Evolutionary conservation across 176 grass and related monocot species (phyloP).

Genomic region (Rhynchospora pubera): DNA sequence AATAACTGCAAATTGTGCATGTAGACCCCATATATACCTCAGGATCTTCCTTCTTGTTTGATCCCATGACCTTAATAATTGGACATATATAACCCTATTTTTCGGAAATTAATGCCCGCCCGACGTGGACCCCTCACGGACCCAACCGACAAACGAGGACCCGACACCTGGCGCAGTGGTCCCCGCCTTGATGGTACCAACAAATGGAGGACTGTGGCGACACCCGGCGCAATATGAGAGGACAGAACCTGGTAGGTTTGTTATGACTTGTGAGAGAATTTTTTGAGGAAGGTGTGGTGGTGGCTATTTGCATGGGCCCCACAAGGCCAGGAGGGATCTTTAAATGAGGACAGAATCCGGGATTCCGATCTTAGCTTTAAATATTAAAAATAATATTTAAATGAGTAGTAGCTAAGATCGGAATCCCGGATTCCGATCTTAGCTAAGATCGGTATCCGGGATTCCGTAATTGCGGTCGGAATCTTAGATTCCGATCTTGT

Average conservation of each 20-base stretch:
- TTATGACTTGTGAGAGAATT: slow-evolving; percentile 17
- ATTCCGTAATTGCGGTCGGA: no score
- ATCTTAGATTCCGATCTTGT: no score
- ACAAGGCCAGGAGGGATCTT: not conserved
- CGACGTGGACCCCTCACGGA: not conserved
- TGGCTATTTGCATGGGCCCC: slow-evolving; percentile 5
- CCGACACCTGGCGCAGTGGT: slow-evolving; percentile 6
- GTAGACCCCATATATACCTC: slow-evolving; percentile 25
- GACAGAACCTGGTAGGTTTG: slow-evolving; percentile 25
- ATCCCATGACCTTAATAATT: slow-evolving; percentile 20
- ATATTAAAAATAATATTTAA: no score
- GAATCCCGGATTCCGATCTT: no score
- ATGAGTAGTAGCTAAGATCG: no score
- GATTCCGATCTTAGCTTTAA: no score
- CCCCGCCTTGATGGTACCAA: slow-evolving; percentile 8
- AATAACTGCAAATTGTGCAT: slow-evolving; percentile 23
- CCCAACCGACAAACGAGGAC: slow-evolving; percentile 2
- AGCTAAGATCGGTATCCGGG: no score
- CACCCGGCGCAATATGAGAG: slow-evolving; percentile 12
- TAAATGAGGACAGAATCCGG: no score
- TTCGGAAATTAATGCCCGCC: not conserved
- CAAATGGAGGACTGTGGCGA: not conserved
- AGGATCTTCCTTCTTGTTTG: slow-evolving; percentile 13
- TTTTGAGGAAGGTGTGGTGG: slow-evolving; percentile 11
- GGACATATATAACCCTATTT: slow-evolving; percentile 16